Evolutionary conservation across 495 filamentous ascomycete species (phyloP).

Genomic region (Xylaria castorea): DNA sequence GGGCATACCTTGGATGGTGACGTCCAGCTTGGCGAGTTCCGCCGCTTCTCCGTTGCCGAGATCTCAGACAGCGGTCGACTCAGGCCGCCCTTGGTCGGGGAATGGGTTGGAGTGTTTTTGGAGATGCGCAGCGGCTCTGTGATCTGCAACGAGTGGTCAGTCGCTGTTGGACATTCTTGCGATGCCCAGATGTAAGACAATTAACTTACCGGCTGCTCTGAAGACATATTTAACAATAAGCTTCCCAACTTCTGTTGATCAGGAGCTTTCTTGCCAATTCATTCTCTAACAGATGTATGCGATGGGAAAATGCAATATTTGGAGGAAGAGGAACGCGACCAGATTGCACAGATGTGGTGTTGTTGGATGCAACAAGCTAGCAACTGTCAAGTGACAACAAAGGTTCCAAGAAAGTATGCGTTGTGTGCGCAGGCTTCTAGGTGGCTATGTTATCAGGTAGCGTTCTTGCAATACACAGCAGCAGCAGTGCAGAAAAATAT

Average conservation of each 20-base stretch:
- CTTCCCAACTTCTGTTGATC: slow-evolving; percentile 17
- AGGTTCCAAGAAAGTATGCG: background rate
- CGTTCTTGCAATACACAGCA: slow-evolving; percentile 20
- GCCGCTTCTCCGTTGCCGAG: slow-evolving; percentile 60
- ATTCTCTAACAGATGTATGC: slow-evolving; percentile 26
- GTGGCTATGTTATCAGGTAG: slow-evolving; percentile 1
- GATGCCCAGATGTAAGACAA: slow-evolving; percentile 16
- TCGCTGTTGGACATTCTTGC: slow-evolving; percentile 20
- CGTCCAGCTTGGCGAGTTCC: slow-evolving; percentile 81
- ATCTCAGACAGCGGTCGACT: slow-evolving; percentile 65
- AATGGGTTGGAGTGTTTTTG: slow-evolving; percentile 55
- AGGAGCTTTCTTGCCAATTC: slow-evolving; percentile 17
- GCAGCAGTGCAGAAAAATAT: slow-evolving; percentile 18
- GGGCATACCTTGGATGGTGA: slow-evolving; percentile 67
- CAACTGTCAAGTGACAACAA: slow-evolving; percentile 14
- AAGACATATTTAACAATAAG: slow-evolving; percentile 29
- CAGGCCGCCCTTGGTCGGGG: slow-evolving; percentile 55
- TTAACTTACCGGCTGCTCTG: slow-evolving; percentile 48
- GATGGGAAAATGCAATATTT: slow-evolving; percentile 20
- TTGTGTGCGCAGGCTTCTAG: slow-evolving; percentile 23
- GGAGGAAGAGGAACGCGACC: slow-evolving; percentile 2
- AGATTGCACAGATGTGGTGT: background rate
- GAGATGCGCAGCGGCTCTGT: slow-evolving; percentile 64
- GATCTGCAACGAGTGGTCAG: slow-evolving; percentile 32
- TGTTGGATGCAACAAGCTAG: background rate